A percentile compares a stretch with the other conserved stretches of the same genome.
phyloP scores from a whole-genome alignment of 768 basidiomycete species.

The Pleurotus djamor region DNA sequence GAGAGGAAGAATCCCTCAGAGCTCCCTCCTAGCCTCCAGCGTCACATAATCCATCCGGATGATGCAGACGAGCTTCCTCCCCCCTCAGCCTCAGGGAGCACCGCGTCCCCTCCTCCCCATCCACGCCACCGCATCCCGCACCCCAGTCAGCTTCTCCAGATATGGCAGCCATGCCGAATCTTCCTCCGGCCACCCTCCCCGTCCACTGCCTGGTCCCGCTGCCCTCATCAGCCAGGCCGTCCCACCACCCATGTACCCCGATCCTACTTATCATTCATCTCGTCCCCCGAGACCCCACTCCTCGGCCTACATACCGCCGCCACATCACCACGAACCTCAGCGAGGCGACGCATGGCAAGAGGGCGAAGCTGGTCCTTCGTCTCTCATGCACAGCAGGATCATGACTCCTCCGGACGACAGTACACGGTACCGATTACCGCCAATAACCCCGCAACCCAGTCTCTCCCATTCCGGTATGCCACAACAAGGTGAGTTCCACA shows the following conservation, averaged over 20 bases:
- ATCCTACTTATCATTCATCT: constrained; percentile 25
- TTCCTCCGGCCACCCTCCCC: constrained; percentile 14
- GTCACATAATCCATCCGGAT: background rate
- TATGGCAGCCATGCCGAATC: constrained; percentile 1
- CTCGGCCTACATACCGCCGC: constrained; percentile 11
- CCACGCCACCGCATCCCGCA: background rate
- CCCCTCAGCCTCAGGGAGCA: background rate
- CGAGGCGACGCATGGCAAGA: constrained; percentile 26
- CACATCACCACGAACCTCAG: constrained; percentile 13
- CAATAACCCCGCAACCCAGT: background rate
- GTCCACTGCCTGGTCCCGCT: constrained; percentile 21
- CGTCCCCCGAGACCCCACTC: constrained; percentile 22
- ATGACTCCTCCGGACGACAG: constrained; percentile 13
- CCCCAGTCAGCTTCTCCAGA: background rate
- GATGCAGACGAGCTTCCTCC: constrained; percentile 5
- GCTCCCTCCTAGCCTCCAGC: constrained; percentile 7
- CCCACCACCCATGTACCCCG: constrained; percentile 25
- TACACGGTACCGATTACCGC: constrained; percentile 8
- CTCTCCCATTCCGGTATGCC: background rate
- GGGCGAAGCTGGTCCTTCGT: constrained; percentile 45
- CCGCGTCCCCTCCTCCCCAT: background rate
- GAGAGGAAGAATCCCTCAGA: constrained; percentile 1
- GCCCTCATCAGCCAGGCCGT: constrained; percentile 17
- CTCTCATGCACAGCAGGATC: constrained; percentile 21
- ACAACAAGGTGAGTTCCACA: background rate